Percentiles rank a stretch among this genome's conserved stretches.
Evolutionary conservation across 495 filamentous ascomycete genomes (phyloP).

Genomic region (Neurospora sublineolata): DNA sequence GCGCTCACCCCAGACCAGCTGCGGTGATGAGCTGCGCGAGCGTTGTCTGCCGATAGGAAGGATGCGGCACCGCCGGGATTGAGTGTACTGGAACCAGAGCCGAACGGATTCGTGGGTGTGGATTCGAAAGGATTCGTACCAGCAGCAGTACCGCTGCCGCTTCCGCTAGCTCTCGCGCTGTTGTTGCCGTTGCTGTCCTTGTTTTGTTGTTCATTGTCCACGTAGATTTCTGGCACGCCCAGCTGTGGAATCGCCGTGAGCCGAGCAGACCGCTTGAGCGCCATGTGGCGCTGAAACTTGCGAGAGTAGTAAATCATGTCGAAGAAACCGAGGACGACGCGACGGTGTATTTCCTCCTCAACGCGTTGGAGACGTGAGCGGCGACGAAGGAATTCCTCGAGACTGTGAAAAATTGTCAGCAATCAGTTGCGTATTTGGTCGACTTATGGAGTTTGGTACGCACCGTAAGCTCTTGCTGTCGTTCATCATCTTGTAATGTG

Average conservation of each 20-base stretch:
- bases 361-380: slow-evolving; percentile 84
- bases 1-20: slow-evolving; percentile 29
- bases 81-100: slow-evolving; percentile 13
- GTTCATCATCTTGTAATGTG: slow-evolving; percentile 97
- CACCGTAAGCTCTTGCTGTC: slow-evolving; percentile 90
- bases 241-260: slow-evolving; percentile 72
- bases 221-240: slow-evolving; percentile 79
- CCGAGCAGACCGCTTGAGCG: slow-evolving; percentile 55
- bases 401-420: slow-evolving; percentile 26
- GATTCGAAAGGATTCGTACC: background rate
- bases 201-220: slow-evolving; percentile 30
- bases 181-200: background rate
- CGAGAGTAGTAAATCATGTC: slow-evolving; percentile 85
- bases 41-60: slow-evolving; percentile 26
- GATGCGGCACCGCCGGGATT: background rate
- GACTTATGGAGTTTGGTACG: slow-evolving; percentile 2
- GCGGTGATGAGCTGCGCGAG: slow-evolving; percentile 21
- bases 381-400: slow-evolving; percentile 91
- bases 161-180: background rate
- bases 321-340: slow-evolving; percentile 88
- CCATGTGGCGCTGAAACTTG: slow-evolving; percentile 60
- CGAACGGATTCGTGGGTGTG: slow-evolving; percentile 3
- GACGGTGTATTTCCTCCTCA: slow-evolving; percentile 86
- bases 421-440: slow-evolving; percentile 8
- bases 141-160: background rate